Base-by-base conservation (phyloP, 2,329 filamentous ascomycete genomes). In the Fusarium oligoseptatum region DNA sequence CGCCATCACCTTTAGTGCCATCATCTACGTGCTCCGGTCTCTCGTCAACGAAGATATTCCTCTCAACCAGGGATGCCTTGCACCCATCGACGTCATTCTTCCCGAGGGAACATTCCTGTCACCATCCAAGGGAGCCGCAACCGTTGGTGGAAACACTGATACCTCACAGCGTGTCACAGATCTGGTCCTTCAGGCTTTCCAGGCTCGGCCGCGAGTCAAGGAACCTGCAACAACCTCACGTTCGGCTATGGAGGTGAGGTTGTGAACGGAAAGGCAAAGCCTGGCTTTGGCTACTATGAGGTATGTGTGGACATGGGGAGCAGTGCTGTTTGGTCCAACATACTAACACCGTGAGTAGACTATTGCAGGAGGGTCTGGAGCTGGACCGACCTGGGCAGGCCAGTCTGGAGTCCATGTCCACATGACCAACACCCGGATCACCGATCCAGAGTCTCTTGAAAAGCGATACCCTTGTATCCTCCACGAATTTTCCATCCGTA, bases 41-140 rank as follows among this genome's bases (percentile, higher is more conserved):
- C 86, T 96, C 68, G 94, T 96, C 74, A 92, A 89, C n/a, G 90
- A 94, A 77, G 93, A 95, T 71, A 95, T 96, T 10, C 94, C 94
- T 0, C 86, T 96, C 2, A 96, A 96, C 81, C 94, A 96, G 81
- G 94, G 94, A 66, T 95, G 93, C 72, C 85, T 96, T 17, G 90
- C 90, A 64, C 93, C 93, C 0, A 93, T 95, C 72, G 87, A 90
- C 67, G 92, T 95, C 80, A 88, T 87, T 66, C 94, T 95, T 36
- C 92, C 93, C 0, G 88, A 89, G 3, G 90, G 90, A 68, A 93
- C 90, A 4, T 92, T 95, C 81, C 87, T 96, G 5, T 92, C 90
- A 0, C 94, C 94, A 0, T 93, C 92, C 0, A 91, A 92, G 72
- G 91, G 90, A 37, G 94, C 94, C 0, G 94, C 93, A 0, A 94